Base-by-base conservation (phyloP, 805 yeast species). In the Cyberlindnera sargentensis region DNA sequence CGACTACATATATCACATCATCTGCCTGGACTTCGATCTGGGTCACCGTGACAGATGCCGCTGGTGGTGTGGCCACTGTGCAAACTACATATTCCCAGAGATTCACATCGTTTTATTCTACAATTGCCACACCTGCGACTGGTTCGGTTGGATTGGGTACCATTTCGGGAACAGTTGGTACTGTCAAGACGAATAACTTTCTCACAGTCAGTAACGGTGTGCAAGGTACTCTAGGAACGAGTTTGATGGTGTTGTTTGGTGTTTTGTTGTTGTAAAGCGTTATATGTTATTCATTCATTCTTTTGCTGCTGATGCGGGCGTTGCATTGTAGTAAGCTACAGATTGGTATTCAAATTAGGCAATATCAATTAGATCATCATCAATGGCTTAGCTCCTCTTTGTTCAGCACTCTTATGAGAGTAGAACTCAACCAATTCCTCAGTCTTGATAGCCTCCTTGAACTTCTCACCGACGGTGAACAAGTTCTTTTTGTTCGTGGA, bases 71-170 rank as follows among this genome's bases (percentile, higher is more conserved):
- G 4, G 70, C 72, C 6, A 63, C 70, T 5, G 65, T 75, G 3
- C 70, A 69, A 47, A 71, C 82, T 0, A 62, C 73, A 3, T 84
- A 70, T 57, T 61, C 74, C 3, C 95, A 84, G 55, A 49, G 59
- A 29, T 83, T 82, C 51, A 43, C 66, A 8, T 49, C 72, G 6
- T 64, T 73, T 52, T 81, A 68, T 48, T 48, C 68, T 1, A 54
- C 76, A 2, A 64, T 79, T 3, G 71, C 72, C 0, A 42, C 68
- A 0, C 80, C 80, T 0, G 56, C 76, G 4, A 52, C 79, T 0
- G 99, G 97, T 2, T 58, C 75, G 4, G 71, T 89, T 40, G 97
- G 97, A 0, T 60, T 91, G 41, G 98, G 98, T 1, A 66, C 87
- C 3, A 55, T 82, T 23, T 53, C 72, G 5, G 96, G 96, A 3